A percentile compares a stretch with the other conserved stretches of the same genome.
Conservation (phyloP, 805 yeast genomes). For the Myxozyma lipomycoides region DNA sequence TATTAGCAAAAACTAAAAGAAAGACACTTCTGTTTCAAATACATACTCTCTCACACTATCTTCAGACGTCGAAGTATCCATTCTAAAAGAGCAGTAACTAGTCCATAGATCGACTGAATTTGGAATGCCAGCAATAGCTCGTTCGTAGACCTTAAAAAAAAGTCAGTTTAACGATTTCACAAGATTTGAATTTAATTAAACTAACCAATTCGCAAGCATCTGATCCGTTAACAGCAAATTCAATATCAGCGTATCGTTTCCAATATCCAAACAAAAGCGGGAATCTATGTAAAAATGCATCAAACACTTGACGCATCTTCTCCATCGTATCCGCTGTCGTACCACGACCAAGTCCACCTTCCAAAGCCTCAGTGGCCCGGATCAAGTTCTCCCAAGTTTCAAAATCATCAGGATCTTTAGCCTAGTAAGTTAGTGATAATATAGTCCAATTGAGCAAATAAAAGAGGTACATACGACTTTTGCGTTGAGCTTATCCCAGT, state of each 20-base stretch:
- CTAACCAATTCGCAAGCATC: constrained; percentile 34
- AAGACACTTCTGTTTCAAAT: background rate
- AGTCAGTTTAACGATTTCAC: background rate
- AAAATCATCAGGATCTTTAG: constrained; percentile 35
- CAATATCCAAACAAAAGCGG: constrained; percentile 44
- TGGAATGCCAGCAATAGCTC: constrained; percentile 36
- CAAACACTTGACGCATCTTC: constrained; percentile 33
- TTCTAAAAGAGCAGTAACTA: constrained; percentile 37
- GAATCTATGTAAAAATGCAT: constrained; percentile 34
- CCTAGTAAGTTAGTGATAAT: constrained; percentile 15
- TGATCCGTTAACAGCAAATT: constrained; percentile 36
- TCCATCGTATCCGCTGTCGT: constrained; percentile 32
- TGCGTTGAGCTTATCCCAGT: background rate
- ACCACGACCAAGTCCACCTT: constrained; percentile 35
- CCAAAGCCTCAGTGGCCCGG: constrained; percentile 32
- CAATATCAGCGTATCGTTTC: constrained; percentile 41
- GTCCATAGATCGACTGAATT: constrained; percentile 40
- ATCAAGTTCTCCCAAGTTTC: constrained; percentile 38
- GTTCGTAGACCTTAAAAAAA: constrained; percentile 32
- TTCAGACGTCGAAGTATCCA: constrained; percentile 30
- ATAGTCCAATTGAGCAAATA: too few relatives aligned
- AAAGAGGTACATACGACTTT: background rate
- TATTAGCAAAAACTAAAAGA: background rate
- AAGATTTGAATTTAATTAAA: background rate
- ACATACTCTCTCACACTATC: constrained; percentile 23